Evolutionary conservation across 2,329 filamentous ascomycete species (phyloP).

Genomic region (Claviceps spartinae): DNA sequence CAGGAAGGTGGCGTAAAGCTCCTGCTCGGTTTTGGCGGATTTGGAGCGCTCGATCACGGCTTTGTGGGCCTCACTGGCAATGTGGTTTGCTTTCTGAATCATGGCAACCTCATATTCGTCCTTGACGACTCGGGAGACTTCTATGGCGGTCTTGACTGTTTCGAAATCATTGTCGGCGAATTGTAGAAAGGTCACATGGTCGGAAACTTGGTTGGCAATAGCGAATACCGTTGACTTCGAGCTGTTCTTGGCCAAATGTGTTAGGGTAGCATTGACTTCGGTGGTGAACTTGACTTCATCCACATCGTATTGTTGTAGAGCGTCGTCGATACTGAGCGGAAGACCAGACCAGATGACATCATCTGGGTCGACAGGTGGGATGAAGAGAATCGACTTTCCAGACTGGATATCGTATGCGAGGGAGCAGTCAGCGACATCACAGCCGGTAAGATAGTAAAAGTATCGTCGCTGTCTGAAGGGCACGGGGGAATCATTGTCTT

Average conservation of each 20-base stretch:
- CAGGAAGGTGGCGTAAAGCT: slow-evolving; percentile 72
- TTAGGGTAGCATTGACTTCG: slow-evolving; percentile 63
- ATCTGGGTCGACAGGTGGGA: slow-evolving; percentile 78
- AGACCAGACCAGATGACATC: slow-evolving; percentile 89
- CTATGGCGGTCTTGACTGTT: slow-evolving; percentile 48
- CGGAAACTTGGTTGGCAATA: slow-evolving; percentile 65
- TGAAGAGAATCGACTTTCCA: slow-evolving; percentile 69
- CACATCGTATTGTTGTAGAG: slow-evolving; percentile 63
- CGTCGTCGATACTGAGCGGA: slow-evolving; percentile 64
- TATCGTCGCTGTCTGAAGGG: slow-evolving; percentile 82
- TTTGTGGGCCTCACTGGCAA: slow-evolving; percentile 54
- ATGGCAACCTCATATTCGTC: slow-evolving; percentile 62
- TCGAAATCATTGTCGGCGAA: slow-evolving; percentile 51
- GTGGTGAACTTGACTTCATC: slow-evolving; percentile 62
- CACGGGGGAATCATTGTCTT: slow-evolving; percentile 76
- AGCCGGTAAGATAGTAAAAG: slow-evolving; percentile 93
- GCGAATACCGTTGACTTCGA: slow-evolving; percentile 47
- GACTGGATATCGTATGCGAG: slow-evolving; percentile 67
- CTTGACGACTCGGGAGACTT: slow-evolving; percentile 56
- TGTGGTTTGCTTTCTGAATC: slow-evolving; percentile 56
- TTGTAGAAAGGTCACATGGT: slow-evolving; percentile 55
- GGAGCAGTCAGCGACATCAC: slow-evolving; percentile 63
- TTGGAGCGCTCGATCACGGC: slow-evolving; percentile 48
- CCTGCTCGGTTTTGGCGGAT: slow-evolving; percentile 59
- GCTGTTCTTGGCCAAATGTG: slow-evolving; percentile 30